Conservation (phyloP, 2,329 filamentous ascomycete species). For the Acrocalymma vagum region DNA sequence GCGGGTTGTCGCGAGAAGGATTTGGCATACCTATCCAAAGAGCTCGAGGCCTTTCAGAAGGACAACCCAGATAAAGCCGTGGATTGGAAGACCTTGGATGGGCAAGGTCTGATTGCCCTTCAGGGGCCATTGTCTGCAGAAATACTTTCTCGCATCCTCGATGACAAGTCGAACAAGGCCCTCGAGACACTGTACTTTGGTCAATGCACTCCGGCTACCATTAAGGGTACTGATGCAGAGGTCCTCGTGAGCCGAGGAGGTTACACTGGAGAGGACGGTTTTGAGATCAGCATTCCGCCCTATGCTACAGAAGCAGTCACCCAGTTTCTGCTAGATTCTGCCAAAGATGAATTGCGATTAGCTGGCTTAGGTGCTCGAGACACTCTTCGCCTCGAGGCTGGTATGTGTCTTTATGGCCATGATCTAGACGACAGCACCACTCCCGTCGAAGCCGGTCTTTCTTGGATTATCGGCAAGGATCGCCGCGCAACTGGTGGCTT, state of each 20-base stretch:
- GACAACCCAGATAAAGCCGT: slow-evolving; percentile 56
- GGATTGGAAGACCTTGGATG: slow-evolving; percentile 74
- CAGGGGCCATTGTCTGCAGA: slow-evolving; percentile 83
- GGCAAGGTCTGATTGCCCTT: slow-evolving; percentile 83
- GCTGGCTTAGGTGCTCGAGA: slow-evolving; percentile 92
- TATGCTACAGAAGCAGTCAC: slow-evolving; percentile 72
- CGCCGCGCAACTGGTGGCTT: slow-evolving; percentile 78
- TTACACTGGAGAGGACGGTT: slow-evolving; percentile 98
- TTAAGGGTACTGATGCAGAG: slow-evolving; percentile 64
- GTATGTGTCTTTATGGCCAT: slow-evolving; percentile 99
- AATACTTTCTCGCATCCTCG: slow-evolving; percentile 72
- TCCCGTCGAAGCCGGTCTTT: slow-evolving; percentile 70
- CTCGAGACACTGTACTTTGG: slow-evolving; percentile 80
- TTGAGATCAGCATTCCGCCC: slow-evolving; percentile 88
- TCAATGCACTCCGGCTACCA: slow-evolving; percentile 70
- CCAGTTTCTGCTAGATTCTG: slow-evolving; percentile 71
- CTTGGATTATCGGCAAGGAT: slow-evolving; percentile 86
- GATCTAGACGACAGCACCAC: slow-evolving; percentile 85
- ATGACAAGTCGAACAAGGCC: slow-evolving; percentile 51
- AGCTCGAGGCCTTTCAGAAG: slow-evolving; percentile 65
- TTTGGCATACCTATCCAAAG: slow-evolving; percentile 74
- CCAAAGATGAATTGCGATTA: slow-evolving; percentile 73
- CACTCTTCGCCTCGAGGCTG: slow-evolving; percentile 90
- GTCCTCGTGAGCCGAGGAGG: slow-evolving; percentile 86
- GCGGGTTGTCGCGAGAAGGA: slow-evolving; percentile 93